Conservation (phyloP, 1,284 basidiomycete species). For the Thelephora terrestris region DNA sequence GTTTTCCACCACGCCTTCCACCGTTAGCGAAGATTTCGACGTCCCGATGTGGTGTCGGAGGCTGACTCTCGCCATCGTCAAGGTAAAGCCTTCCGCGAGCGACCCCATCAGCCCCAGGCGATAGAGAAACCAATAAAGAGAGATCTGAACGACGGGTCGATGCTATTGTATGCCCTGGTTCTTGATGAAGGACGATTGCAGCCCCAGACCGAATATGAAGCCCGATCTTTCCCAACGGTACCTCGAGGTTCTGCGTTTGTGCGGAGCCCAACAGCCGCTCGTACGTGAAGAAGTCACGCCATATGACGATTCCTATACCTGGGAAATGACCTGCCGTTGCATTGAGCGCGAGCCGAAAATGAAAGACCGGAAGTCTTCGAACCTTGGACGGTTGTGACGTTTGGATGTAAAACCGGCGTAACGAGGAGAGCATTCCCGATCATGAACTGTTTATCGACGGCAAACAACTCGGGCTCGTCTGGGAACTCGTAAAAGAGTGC, state of each 20-base stretch:
- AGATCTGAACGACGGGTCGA: conserved; percentile 48
- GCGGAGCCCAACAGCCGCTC: conserved; percentile 31
- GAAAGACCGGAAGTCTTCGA: conserved; percentile 9
- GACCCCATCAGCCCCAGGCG: conserved; percentile 22
- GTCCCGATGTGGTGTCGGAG: conserved; percentile 37
- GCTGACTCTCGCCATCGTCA: conserved; percentile 53
- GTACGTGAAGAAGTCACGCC: conserved; percentile 74
- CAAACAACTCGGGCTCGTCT: conserved; percentile 53
- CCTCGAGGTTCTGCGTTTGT: conserved; percentile 33
- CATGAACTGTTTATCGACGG: conserved; percentile 60
- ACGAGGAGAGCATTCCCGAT: conserved; percentile 61
- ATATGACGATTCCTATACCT: conserved; percentile 46
- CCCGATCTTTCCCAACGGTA: conserved; percentile 60
- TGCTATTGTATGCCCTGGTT: conserved; percentile 46
- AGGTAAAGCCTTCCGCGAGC: conserved; percentile 50
- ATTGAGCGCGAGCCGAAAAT: background rate
- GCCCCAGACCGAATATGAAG: conserved; percentile 56
- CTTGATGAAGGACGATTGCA: conserved; percentile 44
- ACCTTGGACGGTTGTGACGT: conserved; percentile 42
- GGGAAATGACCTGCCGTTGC: conserved; percentile 43
- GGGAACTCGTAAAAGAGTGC: conserved; percentile 75
- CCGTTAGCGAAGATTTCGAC: conserved; percentile 29
- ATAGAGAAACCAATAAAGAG: conserved; percentile 44
- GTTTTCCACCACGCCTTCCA: conserved; percentile 17
- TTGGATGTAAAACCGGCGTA: conserved; percentile 62